These are phyloP conservation scores for Thalassiosira hispida DNA, from an alignment of 352 stramenopile genomes.

Conservation along the genomic window DNA sequence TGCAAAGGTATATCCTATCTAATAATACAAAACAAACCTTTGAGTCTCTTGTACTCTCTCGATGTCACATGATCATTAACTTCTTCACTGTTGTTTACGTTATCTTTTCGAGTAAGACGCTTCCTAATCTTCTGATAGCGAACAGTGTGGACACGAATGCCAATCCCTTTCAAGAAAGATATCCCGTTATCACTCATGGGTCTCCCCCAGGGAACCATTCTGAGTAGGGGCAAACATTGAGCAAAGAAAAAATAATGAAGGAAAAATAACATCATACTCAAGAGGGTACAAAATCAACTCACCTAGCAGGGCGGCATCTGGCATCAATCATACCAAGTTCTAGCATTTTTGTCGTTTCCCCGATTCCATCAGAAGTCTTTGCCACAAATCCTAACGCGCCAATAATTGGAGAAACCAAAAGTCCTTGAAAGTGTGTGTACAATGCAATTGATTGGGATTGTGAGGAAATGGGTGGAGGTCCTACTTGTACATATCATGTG, in stretches of 20 bases:
- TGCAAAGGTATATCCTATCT: too few relatives aligned
- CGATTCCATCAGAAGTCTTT: constrained; percentile 59
- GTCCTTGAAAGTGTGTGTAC: too few relatives aligned
- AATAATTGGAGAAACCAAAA: constrained; percentile 60
- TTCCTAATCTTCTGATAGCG: constrained; percentile 65
- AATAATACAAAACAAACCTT: constrained; percentile 35
- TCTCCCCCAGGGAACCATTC: constrained; percentile 59
- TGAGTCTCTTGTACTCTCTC: constrained; percentile 55
- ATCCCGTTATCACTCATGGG: constrained; percentile 54
- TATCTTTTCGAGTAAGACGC: constrained; percentile 31
- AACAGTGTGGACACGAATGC: constrained; percentile 69
- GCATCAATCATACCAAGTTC: constrained; percentile 57
- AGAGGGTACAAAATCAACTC: constrained; percentile 4
- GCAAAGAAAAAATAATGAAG: neutral
- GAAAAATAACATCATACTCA: too few relatives aligned
- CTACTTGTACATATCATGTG: too few relatives aligned
- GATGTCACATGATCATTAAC: constrained; percentile 29
- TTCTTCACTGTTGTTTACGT: constrained; percentile 28
- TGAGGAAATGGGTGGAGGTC: too few relatives aligned
- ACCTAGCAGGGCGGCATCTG: constrained; percentile 56
- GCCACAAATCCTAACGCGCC: constrained; percentile 60
- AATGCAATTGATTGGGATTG: too few relatives aligned
- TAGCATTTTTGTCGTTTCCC: constrained; percentile 48
- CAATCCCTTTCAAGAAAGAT: constrained; percentile 68
- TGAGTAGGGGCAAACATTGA: constrained; percentile 9